phyloP scores from a whole-genome alignment of 2,329 filamentous ascomycete species.

The Xylaria sp. region DNA sequence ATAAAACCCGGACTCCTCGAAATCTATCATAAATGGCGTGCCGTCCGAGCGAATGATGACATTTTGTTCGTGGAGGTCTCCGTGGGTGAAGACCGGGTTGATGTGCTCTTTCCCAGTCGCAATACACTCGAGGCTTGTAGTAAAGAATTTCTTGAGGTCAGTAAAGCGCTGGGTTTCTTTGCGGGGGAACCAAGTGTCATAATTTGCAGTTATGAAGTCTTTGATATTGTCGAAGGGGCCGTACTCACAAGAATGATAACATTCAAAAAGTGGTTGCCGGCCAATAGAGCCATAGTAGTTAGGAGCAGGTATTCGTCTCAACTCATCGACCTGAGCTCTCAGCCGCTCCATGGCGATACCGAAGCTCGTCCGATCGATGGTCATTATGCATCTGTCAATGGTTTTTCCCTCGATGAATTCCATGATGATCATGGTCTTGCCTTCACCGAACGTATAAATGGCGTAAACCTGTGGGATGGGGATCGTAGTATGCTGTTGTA shows the following conservation, averaged over 20 bases:
- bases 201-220: neutral
- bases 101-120: neutral
- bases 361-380: neutral
- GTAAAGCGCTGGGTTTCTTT: neutral
- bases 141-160: neutral
- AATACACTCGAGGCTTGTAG: neutral
- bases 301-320: constrained; percentile 16
- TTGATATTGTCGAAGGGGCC: constrained; percentile 14
- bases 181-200: neutral
- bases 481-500: constrained; percentile 13
- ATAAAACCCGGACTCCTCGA: constrained; percentile 15
- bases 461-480: constrained; percentile 29
- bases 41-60: constrained; percentile 8
- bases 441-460: constrained; percentile 4
- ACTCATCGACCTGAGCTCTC: constrained; percentile 11
- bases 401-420: constrained; percentile 5
- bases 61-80: constrained; percentile 5
- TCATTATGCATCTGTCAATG: neutral
- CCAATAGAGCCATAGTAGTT: constrained; percentile 26
- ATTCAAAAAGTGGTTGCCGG: neutral
- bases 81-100: constrained; percentile 19
- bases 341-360: neutral
- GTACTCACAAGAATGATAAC: neutral
- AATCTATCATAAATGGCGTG: constrained; percentile 9
- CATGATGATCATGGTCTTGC: constrained; percentile 25